These are phyloP conservation scores for Cytospora piceicola DNA, from an alignment of 2,329 filamentous ascomycete species.

Conservation along the genomic window DNA sequence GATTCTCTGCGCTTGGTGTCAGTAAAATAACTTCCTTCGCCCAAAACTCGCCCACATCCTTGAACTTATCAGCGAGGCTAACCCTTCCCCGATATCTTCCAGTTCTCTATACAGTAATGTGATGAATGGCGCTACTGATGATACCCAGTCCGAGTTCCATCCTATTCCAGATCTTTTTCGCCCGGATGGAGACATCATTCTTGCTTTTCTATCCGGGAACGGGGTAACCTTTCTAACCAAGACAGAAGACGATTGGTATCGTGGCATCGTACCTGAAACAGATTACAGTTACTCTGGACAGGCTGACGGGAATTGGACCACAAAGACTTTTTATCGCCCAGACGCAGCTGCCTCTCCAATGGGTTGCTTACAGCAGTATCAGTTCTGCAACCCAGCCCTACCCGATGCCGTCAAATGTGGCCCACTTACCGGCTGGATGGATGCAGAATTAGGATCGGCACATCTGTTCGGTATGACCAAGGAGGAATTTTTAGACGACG, in stretches of 20 bases:
- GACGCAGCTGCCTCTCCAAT: slow-evolving; percentile 28
- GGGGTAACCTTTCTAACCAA: not conserved
- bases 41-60: too few relatives aligned
- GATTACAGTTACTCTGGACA: too few relatives aligned
- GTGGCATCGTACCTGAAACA: too few relatives aligned
- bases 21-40: too few relatives aligned
- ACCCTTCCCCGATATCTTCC: too few relatives aligned
- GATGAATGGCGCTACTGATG: too few relatives aligned
- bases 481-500: fast-evolving
- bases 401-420: not conserved
- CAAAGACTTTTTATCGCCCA: not conserved
- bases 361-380: slow-evolving; percentile 17
- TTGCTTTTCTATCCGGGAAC: slow-evolving; percentile 23
- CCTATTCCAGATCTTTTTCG: slow-evolving; percentile 2
- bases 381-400: slow-evolving; percentile 22
- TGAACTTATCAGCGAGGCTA: too few relatives aligned
- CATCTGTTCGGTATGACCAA: not conserved
- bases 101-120: too few relatives aligned
- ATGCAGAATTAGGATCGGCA: not conserved
- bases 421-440: not conserved
- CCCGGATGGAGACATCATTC: slow-evolving; percentile 1
- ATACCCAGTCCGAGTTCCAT: not conserved
- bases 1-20: not conserved
- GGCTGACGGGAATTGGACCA: fast-evolving
- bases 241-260: slow-evolving; percentile 24